Conservation (phyloP, 192 early-diverging fungal genomes). For the Gorgonomyces haynaldii region DNA sequence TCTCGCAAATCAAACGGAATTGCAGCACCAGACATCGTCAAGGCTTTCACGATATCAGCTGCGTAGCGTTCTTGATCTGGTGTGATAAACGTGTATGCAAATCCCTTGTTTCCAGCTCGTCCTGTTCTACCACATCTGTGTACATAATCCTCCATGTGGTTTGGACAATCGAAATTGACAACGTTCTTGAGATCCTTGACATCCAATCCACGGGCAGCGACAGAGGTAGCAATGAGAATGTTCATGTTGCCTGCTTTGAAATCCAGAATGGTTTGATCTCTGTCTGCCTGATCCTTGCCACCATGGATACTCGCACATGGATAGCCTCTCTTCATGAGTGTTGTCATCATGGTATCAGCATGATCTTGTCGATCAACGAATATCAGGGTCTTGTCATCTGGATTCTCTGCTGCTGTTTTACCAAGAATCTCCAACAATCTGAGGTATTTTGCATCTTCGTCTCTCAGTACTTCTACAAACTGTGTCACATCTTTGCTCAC, state of each 20-base stretch:
- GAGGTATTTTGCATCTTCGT: conserved; percentile 79
- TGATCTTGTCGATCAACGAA: conserved; percentile 96
- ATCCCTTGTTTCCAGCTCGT: conserved; percentile 94
- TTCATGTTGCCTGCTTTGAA: conserved; percentile 85
- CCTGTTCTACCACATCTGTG: conserved; percentile 97
- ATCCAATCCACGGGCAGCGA: conserved; percentile 91
- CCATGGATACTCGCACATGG: conserved; percentile 85
- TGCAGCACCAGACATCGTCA: conserved; percentile 62
- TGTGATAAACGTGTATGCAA: conserved; percentile 91
- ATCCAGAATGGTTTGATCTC: conserved; percentile 81
- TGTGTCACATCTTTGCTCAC: conserved; percentile 81
- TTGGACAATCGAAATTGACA: conserved; percentile 93
- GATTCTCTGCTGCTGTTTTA: conserved; percentile 57
- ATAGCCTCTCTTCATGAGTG: conserved; percentile 75
- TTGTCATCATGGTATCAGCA: conserved; percentile 78
- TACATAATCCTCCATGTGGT: conserved; percentile 97
- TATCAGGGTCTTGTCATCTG: conserved; percentile 60
- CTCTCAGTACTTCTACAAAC: conserved; percentile 70
- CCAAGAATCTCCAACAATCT: conserved; percentile 83
- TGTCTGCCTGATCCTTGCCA: conserved; percentile 64
- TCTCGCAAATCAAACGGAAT: conserved; percentile 67
- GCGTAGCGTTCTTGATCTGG: conserved; percentile 91
- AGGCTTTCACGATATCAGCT: conserved; percentile 78
- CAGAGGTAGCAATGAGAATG: conserved; percentile 91
- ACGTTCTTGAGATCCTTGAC: conserved; percentile 88